Evolutionary conservation across 495 filamentous ascomycete genomes (phyloP), one percentile per base, ranked within the genome.

Genomic region (Terfezia boudieri): DNA sequence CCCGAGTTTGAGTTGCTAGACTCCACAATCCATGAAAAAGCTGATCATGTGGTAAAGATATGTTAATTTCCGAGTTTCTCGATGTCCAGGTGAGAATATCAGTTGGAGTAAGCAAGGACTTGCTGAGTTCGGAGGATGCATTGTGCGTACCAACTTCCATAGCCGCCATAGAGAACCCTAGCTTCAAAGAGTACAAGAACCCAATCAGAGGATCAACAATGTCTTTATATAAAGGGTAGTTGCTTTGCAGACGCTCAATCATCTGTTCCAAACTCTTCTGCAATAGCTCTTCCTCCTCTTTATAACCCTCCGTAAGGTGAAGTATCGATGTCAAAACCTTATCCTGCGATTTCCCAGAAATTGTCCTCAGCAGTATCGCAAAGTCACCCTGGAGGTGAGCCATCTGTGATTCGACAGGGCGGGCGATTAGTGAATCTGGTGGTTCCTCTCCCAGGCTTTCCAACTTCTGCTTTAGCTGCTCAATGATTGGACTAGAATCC

Each of bases 211-310:
- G 88, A 50, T 73, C 72, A 0, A 81, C 82, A 51, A 96, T 72
- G 66, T 99, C 90, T 54, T 84, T 82, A 59, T 94, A 96, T 36
- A 76, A 77, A 46, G 76, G 73, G 63, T 83, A 88, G 20, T 77
- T 71, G 2, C 70, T 73, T 46, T 46, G 41, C 26, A 98, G 71
- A 41, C 88, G 75, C 20, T 65, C 64, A 38, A 79, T 75, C 9
- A 93, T 73, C 54, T 82, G 77, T 8, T 68, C 70, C 12, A 94
- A 70, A 60, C 94, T 94, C 43, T 74, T 75, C 58, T 80, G 76
- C 20, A 89, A 67, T 10, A 86, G 69, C 14, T 70, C 54, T 61
- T 77, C 69, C 67, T 76, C 70, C 0, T 65, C 62, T 38, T 65
- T 63, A 36, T 59, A 35, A 14, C 58, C 51, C 8, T 65, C 23